A percentile compares a stretch with the other conserved stretches of the same genome.
Evolutionary conservation across 1,284 basidiomycete genomes (phyloP).

Genomic region (Tylopilus sp.): DNA sequence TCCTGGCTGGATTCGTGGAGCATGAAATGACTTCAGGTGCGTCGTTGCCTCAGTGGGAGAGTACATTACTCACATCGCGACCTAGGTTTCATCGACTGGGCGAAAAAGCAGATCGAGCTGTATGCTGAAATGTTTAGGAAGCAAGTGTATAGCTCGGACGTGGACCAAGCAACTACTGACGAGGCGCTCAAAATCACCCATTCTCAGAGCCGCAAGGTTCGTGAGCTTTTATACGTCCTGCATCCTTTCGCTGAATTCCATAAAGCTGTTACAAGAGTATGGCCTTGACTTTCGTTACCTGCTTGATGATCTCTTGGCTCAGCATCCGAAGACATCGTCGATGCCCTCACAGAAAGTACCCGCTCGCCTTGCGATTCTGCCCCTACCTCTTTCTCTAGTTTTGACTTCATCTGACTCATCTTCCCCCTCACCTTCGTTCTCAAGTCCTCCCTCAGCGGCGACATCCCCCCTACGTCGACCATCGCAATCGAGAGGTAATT

Average conservation of each 20-base stretch:
- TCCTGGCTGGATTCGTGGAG: constrained; percentile 90
- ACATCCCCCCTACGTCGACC: constrained; percentile 18
- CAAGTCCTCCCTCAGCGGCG: constrained; percentile 18
- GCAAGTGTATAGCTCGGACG: constrained; percentile 85
- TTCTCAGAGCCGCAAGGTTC: constrained; percentile 74
- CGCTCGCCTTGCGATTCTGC: constrained; percentile 23
- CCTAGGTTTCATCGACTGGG: constrained; percentile 91
- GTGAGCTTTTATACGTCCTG: constrained; percentile 13
- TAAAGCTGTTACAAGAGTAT: constrained; percentile 82
- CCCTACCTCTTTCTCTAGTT: constrained; percentile 28
- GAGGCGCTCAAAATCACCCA: constrained; percentile 75
- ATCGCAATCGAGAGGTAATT: constrained; percentile 18
- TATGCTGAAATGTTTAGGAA: constrained; percentile 85
- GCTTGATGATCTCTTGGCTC: constrained; percentile 64
- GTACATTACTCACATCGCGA: constrained; percentile 4
- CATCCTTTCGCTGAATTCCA: neutral
- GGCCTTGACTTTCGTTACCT: constrained; percentile 90
- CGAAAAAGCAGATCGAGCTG: constrained; percentile 77
- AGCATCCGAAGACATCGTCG: constrained; percentile 38
- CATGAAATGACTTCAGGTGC: constrained; percentile 87
- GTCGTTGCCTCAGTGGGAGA: constrained; percentile 28
- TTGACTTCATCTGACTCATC: constrained; percentile 26
- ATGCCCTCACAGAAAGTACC: constrained; percentile 27
- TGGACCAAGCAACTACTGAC: constrained; percentile 62
- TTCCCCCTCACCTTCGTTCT: constrained; percentile 20